Evolutionary conservation across 2,329 filamentous ascomycete genomes (phyloP), one percentile per base, ranked within the genome.

Genomic region (Lizonia empirigonia): DNA sequence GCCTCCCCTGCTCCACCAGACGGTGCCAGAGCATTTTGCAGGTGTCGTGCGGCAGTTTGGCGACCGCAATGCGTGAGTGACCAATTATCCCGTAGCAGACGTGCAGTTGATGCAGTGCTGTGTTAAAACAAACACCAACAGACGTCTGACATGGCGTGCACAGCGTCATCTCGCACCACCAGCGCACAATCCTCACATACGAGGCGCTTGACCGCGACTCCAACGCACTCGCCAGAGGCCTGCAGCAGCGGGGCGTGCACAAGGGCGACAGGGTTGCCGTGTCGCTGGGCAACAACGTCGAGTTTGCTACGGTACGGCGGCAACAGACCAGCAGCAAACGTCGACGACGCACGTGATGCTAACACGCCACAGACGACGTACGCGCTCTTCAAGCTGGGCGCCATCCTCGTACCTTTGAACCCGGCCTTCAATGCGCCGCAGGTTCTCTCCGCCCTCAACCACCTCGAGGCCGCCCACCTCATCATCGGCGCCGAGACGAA

Each of bases 371-470:
- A 74, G 80, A 71, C 73, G 16, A 93, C 88, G 5, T 97, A 97
- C 74, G 92, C 92, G 1, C 73, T 94, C 46, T 96, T 93, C 78
- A 97, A 97, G 74, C 82, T 97, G 8, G 94, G 94, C n/a, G 93
- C 90, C 19, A 84, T 97, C 41, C 78, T 97, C 56, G 92, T 96
- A n/a, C 94, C 93, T 0, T 76, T 97, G 19, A 97, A 99, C 71
- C 93, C 92, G 16, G 87, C 85, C 1, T 97, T 97, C 78, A 96
- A 91, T 61, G 80, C 84, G 3, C 73, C 78, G 5, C 94, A 97
- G 76, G 85, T 97, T 7, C 79, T 84, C 5, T 83, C 90, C 2
- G 93, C 92, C 0, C 78, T 97, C 22, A 81, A 81, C 7, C 92
- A 96, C 65, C 82, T 99, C 1, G 80, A 79, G 7, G 86, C 85